Evolutionary conservation across 495 filamentous ascomycete genomes (phyloP).

Genomic region (Penicillium herquei): DNA sequence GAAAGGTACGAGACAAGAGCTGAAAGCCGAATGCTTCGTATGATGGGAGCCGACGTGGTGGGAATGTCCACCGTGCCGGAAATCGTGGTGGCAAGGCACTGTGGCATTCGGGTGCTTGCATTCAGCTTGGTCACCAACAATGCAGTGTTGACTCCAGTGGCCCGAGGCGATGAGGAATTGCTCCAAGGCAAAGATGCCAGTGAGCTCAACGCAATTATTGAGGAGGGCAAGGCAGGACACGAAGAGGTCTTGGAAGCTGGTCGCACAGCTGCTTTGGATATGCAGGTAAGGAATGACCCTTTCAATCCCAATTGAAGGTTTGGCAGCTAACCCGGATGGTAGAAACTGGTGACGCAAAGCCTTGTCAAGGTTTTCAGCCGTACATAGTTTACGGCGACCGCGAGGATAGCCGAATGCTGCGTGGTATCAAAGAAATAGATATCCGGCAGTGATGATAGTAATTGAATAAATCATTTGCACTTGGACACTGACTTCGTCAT

Average conservation of each 20-base stretch:
- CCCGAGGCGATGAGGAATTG: constrained; percentile 56
- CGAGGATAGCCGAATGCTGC: no score
- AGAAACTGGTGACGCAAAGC: constrained; percentile 43
- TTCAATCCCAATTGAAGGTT: neutral
- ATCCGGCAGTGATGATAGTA: neutral
- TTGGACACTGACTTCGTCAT: constrained; percentile 3
- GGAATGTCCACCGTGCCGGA: constrained; percentile 82
- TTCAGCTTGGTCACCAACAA: constrained; percentile 77
- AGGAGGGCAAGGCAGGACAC: constrained; percentile 67
- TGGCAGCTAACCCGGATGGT: constrained; percentile 15
- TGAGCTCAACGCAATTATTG: constrained; percentile 56
- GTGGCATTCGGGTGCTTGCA: constrained; percentile 65
- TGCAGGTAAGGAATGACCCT: constrained; percentile 55
- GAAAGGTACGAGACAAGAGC: constrained; percentile 71
- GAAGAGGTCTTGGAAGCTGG: constrained; percentile 71
- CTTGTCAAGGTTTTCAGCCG: constrained; percentile 29
- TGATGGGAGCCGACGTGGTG: constrained; percentile 68
- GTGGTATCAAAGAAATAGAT: no score
- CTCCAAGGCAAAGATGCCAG: constrained; percentile 39
- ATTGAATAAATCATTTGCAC: neutral
- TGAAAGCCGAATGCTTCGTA: constrained; percentile 70
- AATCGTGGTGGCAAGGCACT: constrained; percentile 71
- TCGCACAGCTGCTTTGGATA: constrained; percentile 58
- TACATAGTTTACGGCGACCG: neutral
- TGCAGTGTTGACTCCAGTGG: constrained; percentile 61